Percentiles rank a stretch among this genome's conserved stretches.
Conservation (phyloP, 768 basidiomycete genomes). For the Calocybe cyanea region DNA sequence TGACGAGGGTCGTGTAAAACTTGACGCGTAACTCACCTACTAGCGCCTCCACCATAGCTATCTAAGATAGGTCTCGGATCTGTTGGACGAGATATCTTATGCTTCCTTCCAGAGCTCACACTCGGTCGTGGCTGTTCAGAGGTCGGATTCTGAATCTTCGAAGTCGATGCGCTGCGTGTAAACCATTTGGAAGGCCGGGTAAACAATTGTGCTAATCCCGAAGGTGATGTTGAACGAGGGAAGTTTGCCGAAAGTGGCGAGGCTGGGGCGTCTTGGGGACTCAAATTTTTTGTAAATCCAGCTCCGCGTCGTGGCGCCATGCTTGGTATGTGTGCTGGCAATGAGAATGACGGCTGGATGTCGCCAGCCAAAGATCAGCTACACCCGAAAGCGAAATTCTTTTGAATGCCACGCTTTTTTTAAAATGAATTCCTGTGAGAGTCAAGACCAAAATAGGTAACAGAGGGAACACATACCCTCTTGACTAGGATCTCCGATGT, state of each 20-base stretch:
- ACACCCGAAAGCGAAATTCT: conserved; percentile 2
- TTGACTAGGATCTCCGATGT: background rate
- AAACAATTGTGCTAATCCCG: conserved; percentile 62
- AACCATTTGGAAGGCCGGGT: conserved; percentile 75
- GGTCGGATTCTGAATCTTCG: conserved; percentile 35
- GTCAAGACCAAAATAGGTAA: background rate
- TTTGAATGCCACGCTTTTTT: conserved; percentile 6
- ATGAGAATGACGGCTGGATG: background rate
- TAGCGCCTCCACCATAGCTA: conserved; percentile 41
- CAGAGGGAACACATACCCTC: background rate
- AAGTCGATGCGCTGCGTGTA: conserved; percentile 51
- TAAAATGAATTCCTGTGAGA: conserved; percentile 5
- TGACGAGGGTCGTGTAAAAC: conserved; percentile 2
- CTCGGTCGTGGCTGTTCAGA: conserved; percentile 47
- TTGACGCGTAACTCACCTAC: conserved; percentile 41
- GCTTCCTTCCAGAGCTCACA: conserved; percentile 45
- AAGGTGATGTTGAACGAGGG: conserved; percentile 63
- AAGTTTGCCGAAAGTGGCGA: conserved; percentile 33
- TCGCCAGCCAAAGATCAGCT: background rate
- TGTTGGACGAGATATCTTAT: conserved; percentile 81
- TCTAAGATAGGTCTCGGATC: conserved; percentile 78
- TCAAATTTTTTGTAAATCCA: conserved; percentile 34
- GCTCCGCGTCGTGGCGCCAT: conserved; percentile 52
- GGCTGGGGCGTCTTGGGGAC: conserved; percentile 30
- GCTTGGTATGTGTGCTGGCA: conserved; percentile 4